phyloP scores from a whole-genome alignment of 805 yeast species.

The Myxozyma vanderwaltii region DNA sequence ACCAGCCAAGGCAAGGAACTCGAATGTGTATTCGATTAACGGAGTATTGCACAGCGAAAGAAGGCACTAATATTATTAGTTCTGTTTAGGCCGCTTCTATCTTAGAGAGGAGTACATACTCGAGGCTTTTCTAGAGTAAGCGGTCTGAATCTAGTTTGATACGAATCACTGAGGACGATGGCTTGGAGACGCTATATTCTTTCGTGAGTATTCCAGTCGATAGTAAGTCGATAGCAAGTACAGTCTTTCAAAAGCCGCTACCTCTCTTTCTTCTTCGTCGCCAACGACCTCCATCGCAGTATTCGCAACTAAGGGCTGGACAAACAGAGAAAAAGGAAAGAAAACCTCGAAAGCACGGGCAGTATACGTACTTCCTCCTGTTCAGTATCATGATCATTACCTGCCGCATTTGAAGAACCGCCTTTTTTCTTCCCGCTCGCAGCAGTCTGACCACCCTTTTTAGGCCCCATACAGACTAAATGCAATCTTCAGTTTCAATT shows the following conservation, averaged over 20 bases:
- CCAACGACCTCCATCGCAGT: not conserved
- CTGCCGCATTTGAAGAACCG: conserved; percentile 11
- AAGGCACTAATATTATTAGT: conserved; percentile 53
- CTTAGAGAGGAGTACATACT: conserved; percentile 32
- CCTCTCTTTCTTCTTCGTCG: conserved; percentile 6
- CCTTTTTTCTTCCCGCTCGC: conserved; percentile 12
- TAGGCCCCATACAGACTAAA: conserved; percentile 19
- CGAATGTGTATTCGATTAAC: conserved; percentile 89
- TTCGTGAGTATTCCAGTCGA: too few species aligned
- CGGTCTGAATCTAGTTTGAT: conserved; percentile 90
- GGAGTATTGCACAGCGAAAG: conserved; percentile 93
- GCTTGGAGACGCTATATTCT: conserved; percentile 82
- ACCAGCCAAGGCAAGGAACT: conserved; percentile 86
- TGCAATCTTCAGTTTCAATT: too few species aligned
- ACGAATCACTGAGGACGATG: conserved; percentile 90
- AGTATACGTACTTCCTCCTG: conserved; percentile 19
- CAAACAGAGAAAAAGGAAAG: not conserved
- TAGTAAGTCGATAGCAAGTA: not conserved
- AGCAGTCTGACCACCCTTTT: conserved; percentile 15
- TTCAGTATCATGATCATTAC: conserved; percentile 14
- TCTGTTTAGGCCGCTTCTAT: not conserved
- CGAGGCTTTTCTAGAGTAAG: conserved; percentile 82
- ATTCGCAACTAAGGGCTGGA: not conserved
- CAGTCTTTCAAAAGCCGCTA: not conserved
- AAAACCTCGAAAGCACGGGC: not conserved